Conservation (phyloP, 1,284 basidiomycete genomes). For the Tylopilus sp. region DNA sequence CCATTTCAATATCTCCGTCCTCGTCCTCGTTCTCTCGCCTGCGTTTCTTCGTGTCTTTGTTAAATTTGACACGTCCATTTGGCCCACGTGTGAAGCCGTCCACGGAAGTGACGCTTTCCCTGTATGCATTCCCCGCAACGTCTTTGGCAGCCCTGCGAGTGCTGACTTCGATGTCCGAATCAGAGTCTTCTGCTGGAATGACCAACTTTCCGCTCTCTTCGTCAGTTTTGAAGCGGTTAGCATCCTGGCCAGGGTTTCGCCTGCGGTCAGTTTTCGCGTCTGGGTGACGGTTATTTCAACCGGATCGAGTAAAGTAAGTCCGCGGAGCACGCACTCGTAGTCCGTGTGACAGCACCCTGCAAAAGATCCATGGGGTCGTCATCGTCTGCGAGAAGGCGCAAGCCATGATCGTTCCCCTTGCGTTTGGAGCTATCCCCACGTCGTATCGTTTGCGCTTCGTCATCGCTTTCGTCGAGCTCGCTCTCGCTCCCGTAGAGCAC, state of each 20-base stretch:
- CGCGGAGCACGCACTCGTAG: constrained; percentile 60
- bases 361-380: constrained; percentile 96
- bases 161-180: constrained; percentile 38
- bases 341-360: constrained; percentile 73
- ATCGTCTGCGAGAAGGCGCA: constrained; percentile 81
- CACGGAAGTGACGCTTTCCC: constrained; percentile 74
- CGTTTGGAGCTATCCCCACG: constrained; percentile 36
- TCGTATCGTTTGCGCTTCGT: constrained; percentile 48
- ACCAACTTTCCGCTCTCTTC: constrained; percentile 86
- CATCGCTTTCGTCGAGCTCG: constrained; percentile 73
- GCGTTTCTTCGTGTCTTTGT: constrained; percentile 94
- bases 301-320: constrained; percentile 1
- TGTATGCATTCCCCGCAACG: constrained; percentile 79
- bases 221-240: constrained; percentile 84
- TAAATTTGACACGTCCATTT: constrained; percentile 88
- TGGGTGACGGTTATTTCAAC: constrained; percentile 30
- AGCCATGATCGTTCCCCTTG: constrained; percentile 40
- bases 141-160: constrained; percentile 43
- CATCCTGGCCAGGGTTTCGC: constrained; percentile 84
- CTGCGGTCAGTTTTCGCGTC: constrained; percentile 51
- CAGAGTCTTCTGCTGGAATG: constrained; percentile 64
- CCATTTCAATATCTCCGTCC: constrained; percentile 68
- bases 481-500: constrained; percentile 93
- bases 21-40: constrained; percentile 60
- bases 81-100: constrained; percentile 88